These are phyloP conservation scores for Floccularia luteovirens DNA, from an alignment of 768 basidiomycete species.

Conservation along the genomic window DNA sequence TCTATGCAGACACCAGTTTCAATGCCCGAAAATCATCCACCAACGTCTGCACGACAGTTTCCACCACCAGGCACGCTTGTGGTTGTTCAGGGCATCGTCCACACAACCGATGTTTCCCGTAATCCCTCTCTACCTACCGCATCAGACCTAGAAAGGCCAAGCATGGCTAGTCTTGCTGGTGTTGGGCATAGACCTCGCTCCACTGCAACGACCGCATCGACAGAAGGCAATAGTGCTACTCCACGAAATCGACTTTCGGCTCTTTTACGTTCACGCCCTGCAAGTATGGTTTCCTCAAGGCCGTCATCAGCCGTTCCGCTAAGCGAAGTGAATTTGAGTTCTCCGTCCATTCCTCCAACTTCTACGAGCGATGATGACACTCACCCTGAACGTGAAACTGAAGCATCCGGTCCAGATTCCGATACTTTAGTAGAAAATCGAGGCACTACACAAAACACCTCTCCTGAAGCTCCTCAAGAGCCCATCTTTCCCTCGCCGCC, in stretches of 20 bases:
- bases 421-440: too few relatives aligned
- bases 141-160: neutral
- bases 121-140: conserved; percentile 10
- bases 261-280: conserved; percentile 27
- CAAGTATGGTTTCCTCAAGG: conserved; percentile 9
- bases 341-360: conserved; percentile 4
- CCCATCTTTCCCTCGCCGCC: conserved; percentile 7
- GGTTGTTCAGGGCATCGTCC: conserved; percentile 78
- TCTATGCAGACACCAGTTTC: conserved; percentile 4
- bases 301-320: neutral
- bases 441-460: too few relatives aligned
- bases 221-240: conserved; percentile 6
- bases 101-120: conserved; percentile 61
- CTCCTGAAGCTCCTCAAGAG: conserved; percentile 2
- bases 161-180: conserved; percentile 21
- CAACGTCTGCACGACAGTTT: conserved; percentile 35
- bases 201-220: conserved; percentile 4
- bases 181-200: conserved; percentile 10
- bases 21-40: conserved; percentile 9
- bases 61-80: conserved; percentile 75
- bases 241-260: conserved; percentile 22
- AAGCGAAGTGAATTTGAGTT: neutral
- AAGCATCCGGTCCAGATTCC: too few relatives aligned
- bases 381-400: too few relatives aligned
- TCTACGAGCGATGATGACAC: too few relatives aligned